Evolutionary conservation across 2,329 filamentous ascomycete species (phyloP).

Genomic region (Beauveria bassiana): DNA sequence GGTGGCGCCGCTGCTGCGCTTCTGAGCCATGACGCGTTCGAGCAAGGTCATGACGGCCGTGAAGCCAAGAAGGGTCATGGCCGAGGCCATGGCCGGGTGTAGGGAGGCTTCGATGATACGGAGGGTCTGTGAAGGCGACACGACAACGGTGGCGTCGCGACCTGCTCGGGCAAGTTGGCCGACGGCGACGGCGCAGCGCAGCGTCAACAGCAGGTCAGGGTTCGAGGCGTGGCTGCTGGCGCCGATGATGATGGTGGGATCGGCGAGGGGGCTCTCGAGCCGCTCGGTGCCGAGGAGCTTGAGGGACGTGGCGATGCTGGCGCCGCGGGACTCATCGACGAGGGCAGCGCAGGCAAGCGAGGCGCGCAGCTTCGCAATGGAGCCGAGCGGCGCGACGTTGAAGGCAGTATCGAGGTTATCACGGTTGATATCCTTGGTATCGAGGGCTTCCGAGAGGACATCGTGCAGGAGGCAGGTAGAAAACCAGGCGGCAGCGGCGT

Average conservation of each 20-base stretch:
- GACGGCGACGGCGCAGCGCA: slow-evolving; percentile 53
- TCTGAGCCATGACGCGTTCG: slow-evolving; percentile 41
- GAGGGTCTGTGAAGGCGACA: slow-evolving; percentile 33
- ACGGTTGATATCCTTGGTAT: slow-evolving; percentile 17
- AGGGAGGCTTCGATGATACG: slow-evolving; percentile 42
- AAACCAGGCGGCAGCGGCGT: slow-evolving; percentile 88
- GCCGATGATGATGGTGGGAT: slow-evolving; percentile 36
- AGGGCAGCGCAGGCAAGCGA: slow-evolving; percentile 53
- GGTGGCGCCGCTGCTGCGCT: slow-evolving; percentile 17
- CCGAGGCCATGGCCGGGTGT: slow-evolving; percentile 31
- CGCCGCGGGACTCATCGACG: slow-evolving; percentile 43
- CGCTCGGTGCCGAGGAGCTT: slow-evolving; percentile 36
- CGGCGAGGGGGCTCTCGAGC: slow-evolving; percentile 18
- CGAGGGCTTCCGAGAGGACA: slow-evolving; percentile 57
- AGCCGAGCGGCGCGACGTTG: slow-evolving; percentile 68
- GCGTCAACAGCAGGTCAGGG: slow-evolving; percentile 47
- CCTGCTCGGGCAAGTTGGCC: slow-evolving; percentile 44
- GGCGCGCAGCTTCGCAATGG: slow-evolving; percentile 57
- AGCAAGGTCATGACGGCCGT: slow-evolving; percentile 52
- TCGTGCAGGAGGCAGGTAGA: slow-evolving; percentile 67
- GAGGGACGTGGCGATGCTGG: slow-evolving; percentile 49
- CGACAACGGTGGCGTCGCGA: slow-evolving; percentile 21
- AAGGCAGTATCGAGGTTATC: slow-evolving; percentile 60
- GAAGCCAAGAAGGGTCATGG: slow-evolving; percentile 51
- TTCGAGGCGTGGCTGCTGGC: slow-evolving; percentile 33